Conservation (phyloP, 176 grass and related monocot genomes). For the Eragrostis curvula region DNA sequence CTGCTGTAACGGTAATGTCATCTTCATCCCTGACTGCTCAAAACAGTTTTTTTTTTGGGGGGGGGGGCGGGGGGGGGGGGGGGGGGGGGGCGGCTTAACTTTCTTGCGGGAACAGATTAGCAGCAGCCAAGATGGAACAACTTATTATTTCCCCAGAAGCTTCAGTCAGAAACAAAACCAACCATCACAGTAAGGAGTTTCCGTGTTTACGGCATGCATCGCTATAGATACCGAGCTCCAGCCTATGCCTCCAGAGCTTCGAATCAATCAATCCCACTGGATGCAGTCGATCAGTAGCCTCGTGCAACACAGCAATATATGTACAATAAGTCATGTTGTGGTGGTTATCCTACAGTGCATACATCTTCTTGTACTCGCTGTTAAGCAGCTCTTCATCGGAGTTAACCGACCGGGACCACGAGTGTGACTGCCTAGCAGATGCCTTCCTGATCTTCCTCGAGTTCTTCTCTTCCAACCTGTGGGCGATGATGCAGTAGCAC, state of each 20-base stretch:
- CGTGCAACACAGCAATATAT: slow-evolving; percentile 9
- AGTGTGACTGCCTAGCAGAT: slow-evolving; percentile 59
- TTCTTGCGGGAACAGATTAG: too few relatives aligned
- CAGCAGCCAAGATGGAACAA: too few relatives aligned
- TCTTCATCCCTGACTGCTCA: too few relatives aligned
- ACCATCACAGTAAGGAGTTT: background rate
- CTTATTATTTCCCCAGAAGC: too few relatives aligned
- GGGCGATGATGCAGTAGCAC: slow-evolving; percentile 82
- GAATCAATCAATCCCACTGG: background rate
- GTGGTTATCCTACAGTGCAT: slow-evolving; percentile 59
- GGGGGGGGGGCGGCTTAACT: too few relatives aligned
- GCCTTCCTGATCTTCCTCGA: slow-evolving; percentile 70
- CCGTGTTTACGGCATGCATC: background rate
- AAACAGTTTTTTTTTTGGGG: too few relatives aligned
- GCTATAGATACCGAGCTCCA: slow-evolving; percentile 1
- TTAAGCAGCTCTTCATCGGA: slow-evolving; percentile 82
- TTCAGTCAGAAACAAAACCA: too few relatives aligned
- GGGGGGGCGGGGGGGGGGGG: too few relatives aligned
- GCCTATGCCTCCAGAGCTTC: background rate
- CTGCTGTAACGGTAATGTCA: too few relatives aligned
- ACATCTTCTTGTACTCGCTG: slow-evolving; percentile 90
- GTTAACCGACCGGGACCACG: slow-evolving; percentile 60
- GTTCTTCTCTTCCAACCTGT: slow-evolving; percentile 79
- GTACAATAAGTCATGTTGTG: slow-evolving; percentile 25
- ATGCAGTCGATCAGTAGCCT: slow-evolving; percentile 1